phyloP scores from a whole-genome alignment of 768 basidiomycete species.

The Agrocybe pediades region DNA sequence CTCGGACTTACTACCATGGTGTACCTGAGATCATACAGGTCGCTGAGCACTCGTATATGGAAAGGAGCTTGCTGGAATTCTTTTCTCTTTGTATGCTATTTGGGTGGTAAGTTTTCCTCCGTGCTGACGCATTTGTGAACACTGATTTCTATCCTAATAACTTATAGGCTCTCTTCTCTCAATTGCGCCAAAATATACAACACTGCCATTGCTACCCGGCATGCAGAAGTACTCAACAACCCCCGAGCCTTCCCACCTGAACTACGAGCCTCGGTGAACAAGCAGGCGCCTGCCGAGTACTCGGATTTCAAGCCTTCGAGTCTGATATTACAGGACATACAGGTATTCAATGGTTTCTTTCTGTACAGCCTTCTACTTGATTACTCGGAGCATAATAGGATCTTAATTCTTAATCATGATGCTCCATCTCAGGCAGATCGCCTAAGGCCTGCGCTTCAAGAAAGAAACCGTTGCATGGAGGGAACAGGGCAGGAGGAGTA shows the following conservation, averaged over 20 bases:
- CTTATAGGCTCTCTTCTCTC: conserved; percentile 7
- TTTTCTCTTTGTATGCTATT: conserved; percentile 9
- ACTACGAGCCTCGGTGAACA: background rate
- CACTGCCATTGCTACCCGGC: background rate
- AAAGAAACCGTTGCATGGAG: background rate
- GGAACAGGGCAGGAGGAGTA: background rate
- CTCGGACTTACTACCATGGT: conserved; percentile 18
- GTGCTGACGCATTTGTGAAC: no score
- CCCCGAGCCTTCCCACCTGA: background rate
- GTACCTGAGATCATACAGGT: conserved; percentile 16
- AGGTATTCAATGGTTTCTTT: conserved; percentile 24
- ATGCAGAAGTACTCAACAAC: conserved; percentile 8
- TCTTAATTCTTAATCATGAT: conserved; percentile 13
- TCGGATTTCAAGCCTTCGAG: background rate
- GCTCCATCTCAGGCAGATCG: background rate
- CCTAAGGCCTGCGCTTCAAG: conserved; percentile 1
- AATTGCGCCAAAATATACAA: conserved; percentile 15
- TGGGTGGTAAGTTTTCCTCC: conserved; percentile 18
- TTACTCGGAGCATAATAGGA: conserved; percentile 12
- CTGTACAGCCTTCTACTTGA: conserved; percentile 22
- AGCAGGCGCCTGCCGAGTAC: background rate
- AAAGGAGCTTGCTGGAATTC: conserved; percentile 11
- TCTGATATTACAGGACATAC: conserved; percentile 11
- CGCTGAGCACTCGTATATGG: conserved; percentile 14
- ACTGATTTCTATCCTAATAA: no score